Evolutionary conservation across 2,329 filamentous ascomycete species (phyloP).

Genomic region (Scedosporium aurantiacum): DNA sequence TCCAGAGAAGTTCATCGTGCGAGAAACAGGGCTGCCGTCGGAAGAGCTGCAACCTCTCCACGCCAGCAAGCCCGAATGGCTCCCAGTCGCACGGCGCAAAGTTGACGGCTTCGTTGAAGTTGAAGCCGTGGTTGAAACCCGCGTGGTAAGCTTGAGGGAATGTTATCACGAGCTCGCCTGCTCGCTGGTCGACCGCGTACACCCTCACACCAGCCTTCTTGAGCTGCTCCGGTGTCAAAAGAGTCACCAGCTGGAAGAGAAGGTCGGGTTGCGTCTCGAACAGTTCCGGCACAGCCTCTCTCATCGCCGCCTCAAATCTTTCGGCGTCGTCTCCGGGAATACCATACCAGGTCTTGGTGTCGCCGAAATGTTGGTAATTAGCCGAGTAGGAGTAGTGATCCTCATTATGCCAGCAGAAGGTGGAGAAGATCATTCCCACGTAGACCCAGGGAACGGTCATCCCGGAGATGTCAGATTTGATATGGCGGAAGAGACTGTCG

Average conservation of each 20-base stretch:
- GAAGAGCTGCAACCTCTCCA: constrained; percentile 77
- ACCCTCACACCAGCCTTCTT: constrained; percentile 88
- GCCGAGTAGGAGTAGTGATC: constrained; percentile 97
- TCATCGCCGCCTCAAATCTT: constrained; percentile 93
- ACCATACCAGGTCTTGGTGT: constrained; percentile 98
- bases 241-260: constrained; percentile 91
- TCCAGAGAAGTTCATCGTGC: constrained; percentile 88
- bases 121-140: constrained; percentile 97
- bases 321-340: constrained; percentile 89
- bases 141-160: constrained; percentile 97
- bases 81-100: constrained; percentile 96
- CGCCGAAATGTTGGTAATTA: constrained; percentile 96
- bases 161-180: constrained; percentile 91
- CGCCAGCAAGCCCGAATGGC: constrained; percentile 74
- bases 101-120: constrained; percentile 98
- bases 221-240: constrained; percentile 85
- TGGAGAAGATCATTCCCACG: constrained; percentile 98
- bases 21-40: constrained; percentile 92
- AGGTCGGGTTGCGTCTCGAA: constrained; percentile 96
- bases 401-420: constrained; percentile 99
- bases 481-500: constrained; percentile 89
- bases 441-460: constrained; percentile 99
- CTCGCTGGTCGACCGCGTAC: constrained; percentile 89
- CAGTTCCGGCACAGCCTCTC: constrained; percentile 84
- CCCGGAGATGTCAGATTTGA: constrained; percentile 95